Conservation (phyloP, 2,329 filamentous ascomycete species). For the Nemania sp. region DNA sequence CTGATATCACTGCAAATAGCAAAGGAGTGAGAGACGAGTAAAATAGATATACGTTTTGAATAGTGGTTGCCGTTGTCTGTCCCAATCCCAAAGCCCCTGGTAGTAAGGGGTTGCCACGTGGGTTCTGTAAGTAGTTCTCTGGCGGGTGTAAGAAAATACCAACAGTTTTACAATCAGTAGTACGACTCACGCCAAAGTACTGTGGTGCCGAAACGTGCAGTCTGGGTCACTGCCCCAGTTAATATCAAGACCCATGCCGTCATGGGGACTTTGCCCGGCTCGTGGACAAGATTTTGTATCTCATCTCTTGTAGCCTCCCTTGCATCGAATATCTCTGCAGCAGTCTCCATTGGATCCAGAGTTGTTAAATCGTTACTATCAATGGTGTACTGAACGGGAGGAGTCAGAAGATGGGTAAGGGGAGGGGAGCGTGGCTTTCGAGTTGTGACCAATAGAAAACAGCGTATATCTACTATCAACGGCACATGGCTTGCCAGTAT, state of each 20-base stretch:
- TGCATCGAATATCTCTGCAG: too few species aligned
- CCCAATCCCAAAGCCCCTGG: constrained; percentile 55
- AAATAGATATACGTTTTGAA: constrained; percentile 53
- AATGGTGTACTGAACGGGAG: too few species aligned
- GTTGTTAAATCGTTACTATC: too few species aligned
- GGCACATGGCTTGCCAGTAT: too few species aligned
- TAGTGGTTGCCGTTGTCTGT: constrained; percentile 51
- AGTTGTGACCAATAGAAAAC: too few species aligned
- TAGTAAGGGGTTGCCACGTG: constrained; percentile 13
- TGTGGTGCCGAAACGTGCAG: constrained; percentile 7
- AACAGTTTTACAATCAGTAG: too few species aligned
- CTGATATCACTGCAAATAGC: constrained; percentile 8
- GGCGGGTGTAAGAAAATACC: too few species aligned
- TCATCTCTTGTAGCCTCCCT: neutral
- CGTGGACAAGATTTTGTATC: neutral
- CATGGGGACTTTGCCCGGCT: neutral
- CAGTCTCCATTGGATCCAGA: too few species aligned
- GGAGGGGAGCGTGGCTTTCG: too few species aligned
- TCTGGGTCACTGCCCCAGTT: constrained; percentile 13
- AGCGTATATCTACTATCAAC: too few species aligned
- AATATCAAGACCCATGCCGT: constrained; percentile 16
- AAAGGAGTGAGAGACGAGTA: constrained; percentile 28
- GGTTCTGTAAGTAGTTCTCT: constrained; percentile 20
- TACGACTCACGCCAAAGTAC: constrained; percentile 15
- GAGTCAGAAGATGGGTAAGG: too few species aligned